These are phyloP conservation scores for Aphanomyces cochlioides DNA, from an alignment of 352 stramenopile species.

Conservation along the genomic window DNA sequence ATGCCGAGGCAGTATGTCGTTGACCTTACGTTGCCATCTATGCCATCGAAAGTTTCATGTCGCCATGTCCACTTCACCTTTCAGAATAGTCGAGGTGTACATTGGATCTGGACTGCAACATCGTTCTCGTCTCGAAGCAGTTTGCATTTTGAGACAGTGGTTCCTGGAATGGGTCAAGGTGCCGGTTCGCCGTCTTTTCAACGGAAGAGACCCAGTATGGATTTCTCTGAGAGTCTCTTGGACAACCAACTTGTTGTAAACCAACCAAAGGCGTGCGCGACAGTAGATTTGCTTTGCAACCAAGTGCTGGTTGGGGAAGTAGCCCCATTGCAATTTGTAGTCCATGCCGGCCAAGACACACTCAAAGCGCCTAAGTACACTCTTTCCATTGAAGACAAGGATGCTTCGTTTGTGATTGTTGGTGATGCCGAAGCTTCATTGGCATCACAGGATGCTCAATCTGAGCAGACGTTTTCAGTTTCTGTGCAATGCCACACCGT, in stretches of 20 bases:
- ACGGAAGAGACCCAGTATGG: slow-evolving; percentile 28
- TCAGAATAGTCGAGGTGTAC: neutral
- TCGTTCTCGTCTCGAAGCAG: slow-evolving; percentile 42
- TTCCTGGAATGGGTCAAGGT: slow-evolving; percentile 81
- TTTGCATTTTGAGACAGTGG: slow-evolving; percentile 53
- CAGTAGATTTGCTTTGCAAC: neutral
- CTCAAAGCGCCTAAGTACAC: neutral
- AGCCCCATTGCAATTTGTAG: neutral
- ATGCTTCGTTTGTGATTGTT: neutral
- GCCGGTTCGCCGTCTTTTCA: slow-evolving; percentile 80
- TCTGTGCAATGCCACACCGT: neutral
- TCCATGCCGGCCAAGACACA: slow-evolving; percentile 9
- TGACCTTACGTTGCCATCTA: neutral
- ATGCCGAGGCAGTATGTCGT: slow-evolving; percentile 4
- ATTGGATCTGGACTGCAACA: slow-evolving; percentile 57
- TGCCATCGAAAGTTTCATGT: neutral
- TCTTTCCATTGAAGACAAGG: neutral
- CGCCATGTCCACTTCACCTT: slow-evolving; percentile 26
- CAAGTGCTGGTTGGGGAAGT: slow-evolving; percentile 16
- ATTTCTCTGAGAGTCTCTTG: neutral
- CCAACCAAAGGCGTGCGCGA: slow-evolving; percentile 13
- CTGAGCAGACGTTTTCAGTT: neutral
- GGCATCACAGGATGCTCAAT: neutral
- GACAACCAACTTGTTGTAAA: slow-evolving; percentile 7
- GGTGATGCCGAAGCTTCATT: neutral